Evolutionary conservation across 805 yeast genomes (phyloP), one percentile per base, ranked within the genome.

Genomic region (Nakazawaea sp.): DNA sequence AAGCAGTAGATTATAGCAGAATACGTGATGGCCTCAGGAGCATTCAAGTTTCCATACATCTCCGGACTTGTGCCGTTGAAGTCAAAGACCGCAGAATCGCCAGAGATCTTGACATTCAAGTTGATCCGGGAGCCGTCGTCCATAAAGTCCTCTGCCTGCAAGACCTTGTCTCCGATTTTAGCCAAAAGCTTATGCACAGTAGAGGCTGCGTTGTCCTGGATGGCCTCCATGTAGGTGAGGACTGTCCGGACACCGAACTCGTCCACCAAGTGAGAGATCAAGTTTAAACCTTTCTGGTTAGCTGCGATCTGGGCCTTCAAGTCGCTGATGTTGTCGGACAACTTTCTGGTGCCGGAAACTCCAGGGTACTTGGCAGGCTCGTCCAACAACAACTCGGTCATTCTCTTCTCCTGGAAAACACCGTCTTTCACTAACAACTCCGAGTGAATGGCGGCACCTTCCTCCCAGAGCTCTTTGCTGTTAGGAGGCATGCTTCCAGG

Each of bases 401-500:
- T 75, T 8, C 76, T 70, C 12, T 68, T 81, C 45, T 83, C 87
- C 50, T 88, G 88, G 53, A 89, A 89, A 30, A 61, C 63, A 3
- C 95, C 95, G 37, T 72, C 63, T 23, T 68, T 59, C 6, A 88
- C 90, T 12, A 90, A 66, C 42, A 83, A 67, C 53, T 81, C 89
- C 1, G 92, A 79, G 49, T 75, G 72, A 25, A 90, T 87, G 3
- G 85, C 75, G 2, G 96, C 96, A 31, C 97, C 97, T 59, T 89
- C 97, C 52, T 89, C 89, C 67, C 77, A 81, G 28, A 90, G 61
- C 42, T 78, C 78, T 50, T 79, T 85, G 2, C 96, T 86, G 52
- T 82, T 78, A 8, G 96, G 95, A 12, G 97, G 96, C 88, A 89
- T 87, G 0, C 95, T 82, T 1, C 97, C 97, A 1, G 97, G 95